A percentile compares a stretch with the other conserved stretches of the same genome.
These are phyloP conservation scores for Penicillium maclennaniae DNA, from an alignment of 495 filamentous ascomycete genomes.

Conservation along the genomic window DNA sequence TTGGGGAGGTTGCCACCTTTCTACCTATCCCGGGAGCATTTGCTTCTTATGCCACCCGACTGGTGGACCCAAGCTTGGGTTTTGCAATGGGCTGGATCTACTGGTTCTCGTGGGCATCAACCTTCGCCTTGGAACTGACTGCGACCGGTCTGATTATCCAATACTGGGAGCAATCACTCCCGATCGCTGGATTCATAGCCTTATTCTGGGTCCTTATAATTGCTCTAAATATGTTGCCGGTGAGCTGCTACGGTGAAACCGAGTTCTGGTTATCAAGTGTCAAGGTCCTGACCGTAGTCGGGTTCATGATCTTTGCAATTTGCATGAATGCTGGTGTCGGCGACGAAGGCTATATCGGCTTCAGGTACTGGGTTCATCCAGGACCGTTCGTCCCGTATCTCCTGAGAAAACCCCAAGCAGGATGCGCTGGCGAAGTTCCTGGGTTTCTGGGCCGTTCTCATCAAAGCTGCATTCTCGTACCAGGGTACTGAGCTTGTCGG, in stretches of 20 bases:
- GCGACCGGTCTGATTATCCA: constrained; percentile 63
- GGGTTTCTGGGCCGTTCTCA: constrained; percentile 36
- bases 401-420: constrained; percentile 51
- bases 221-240: constrained; percentile 54
- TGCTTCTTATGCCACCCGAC: constrained; percentile 62
- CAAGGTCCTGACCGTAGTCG: constrained; percentile 55
- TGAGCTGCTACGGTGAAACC: constrained; percentile 49
- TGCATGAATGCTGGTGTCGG: constrained; percentile 57
- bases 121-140: constrained; percentile 61
- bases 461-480: constrained; percentile 58
- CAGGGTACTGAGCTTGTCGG: constrained; percentile 62
- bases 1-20: constrained; percentile 68
- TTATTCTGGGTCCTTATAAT: constrained; percentile 63
- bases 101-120: not conserved
- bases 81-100: constrained; percentile 1
- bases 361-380: constrained; percentile 58
- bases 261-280: constrained; percentile 57
- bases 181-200: constrained; percentile 59
- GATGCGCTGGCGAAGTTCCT: constrained; percentile 35
- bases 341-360: constrained; percentile 49
- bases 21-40: constrained; percentile 67
- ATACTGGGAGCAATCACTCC: constrained; percentile 58
- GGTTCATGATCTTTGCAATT: constrained; percentile 55
- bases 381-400: constrained; percentile 57
- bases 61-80: constrained; percentile 59